Evolutionary conservation across 139 green algal genomes (phyloP).

Genomic region (Zygnema cylindricum): DNA sequence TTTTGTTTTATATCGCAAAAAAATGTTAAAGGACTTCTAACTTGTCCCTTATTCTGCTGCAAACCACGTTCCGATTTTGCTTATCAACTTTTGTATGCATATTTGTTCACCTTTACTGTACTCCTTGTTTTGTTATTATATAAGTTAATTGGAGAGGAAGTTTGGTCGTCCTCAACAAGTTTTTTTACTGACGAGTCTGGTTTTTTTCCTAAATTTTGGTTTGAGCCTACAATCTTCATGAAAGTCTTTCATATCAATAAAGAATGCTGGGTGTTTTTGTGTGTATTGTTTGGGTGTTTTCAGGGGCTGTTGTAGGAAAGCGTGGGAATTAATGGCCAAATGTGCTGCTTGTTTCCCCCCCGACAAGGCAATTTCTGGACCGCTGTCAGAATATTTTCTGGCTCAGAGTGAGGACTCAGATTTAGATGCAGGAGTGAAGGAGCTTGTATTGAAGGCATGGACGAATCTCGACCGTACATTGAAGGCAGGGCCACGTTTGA

Average conservation of each 20-base stretch:
- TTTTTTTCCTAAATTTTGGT: too few relatives aligned
- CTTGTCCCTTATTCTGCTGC: too few relatives aligned
- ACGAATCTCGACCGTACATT: conserved; percentile 7
- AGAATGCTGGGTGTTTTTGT: not conserved
- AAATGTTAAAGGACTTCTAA: too few relatives aligned
- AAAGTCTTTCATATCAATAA: not conserved
- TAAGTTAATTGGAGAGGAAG: too few relatives aligned
- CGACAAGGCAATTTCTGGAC: conserved; percentile 7
- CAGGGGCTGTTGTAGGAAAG: conserved; percentile 17
- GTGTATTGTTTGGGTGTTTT: not conserved
- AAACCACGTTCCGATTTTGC: too few relatives aligned
- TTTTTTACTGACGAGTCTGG: too few relatives aligned
- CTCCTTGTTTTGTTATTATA: too few relatives aligned
- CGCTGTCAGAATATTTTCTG: conserved; percentile 23
- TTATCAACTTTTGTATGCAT: too few relatives aligned
- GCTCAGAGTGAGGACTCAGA: not conserved
- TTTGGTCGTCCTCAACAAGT: too few relatives aligned
- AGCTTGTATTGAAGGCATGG: conserved; percentile 13
- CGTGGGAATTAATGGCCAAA: conserved; percentile 15
- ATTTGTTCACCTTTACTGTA: too few relatives aligned
- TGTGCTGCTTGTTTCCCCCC: conserved; percentile 24
- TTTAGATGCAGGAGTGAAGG: not conserved
- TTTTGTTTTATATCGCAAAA: too few relatives aligned
- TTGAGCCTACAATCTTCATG: not conserved
- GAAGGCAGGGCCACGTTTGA: conserved; percentile 9